phyloP scores from a whole-genome alignment of 1,284 basidiomycete genomes.

The Xerocomus nothofagi region DNA sequence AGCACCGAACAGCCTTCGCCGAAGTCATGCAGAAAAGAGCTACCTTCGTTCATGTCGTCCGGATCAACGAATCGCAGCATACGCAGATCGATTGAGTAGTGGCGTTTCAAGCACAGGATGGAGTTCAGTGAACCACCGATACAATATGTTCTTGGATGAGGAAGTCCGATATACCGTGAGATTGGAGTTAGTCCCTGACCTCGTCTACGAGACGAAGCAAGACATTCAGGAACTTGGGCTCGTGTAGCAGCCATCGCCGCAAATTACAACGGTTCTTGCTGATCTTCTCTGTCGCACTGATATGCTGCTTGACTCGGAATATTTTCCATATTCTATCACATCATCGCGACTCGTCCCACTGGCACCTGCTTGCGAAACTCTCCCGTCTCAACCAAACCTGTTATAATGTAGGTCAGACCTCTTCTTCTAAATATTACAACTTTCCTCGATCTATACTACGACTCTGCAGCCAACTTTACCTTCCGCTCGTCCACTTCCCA shows the following conservation, averaged over 20 bases:
- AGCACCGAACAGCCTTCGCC: too few species aligned
- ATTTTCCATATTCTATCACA: not conserved
- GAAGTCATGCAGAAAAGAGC: too few species aligned
- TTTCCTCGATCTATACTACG: not conserved
- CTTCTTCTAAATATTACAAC: not conserved
- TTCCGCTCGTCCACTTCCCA: slow-evolving; percentile 56
- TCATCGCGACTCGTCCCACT: not conserved
- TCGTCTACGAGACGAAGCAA: slow-evolving; percentile 75
- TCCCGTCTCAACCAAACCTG: not conserved
- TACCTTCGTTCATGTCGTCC: too few species aligned
- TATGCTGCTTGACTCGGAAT: too few species aligned
- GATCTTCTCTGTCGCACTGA: slow-evolving; percentile 10
- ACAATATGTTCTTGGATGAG: too few species aligned
- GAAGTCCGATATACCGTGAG: slow-evolving; percentile 16
- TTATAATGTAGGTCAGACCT: not conserved
- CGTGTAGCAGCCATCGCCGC: slow-evolving; percentile 33
- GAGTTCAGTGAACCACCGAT: too few species aligned
- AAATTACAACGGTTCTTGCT: slow-evolving; percentile 4
- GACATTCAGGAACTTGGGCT: slow-evolving; percentile 65
- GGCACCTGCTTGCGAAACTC: not conserved
- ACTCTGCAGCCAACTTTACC: slow-evolving; percentile 20
- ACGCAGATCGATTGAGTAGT: too few species aligned
- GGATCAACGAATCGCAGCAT: too few species aligned
- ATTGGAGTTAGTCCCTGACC: slow-evolving; percentile 57
- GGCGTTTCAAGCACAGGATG: too few species aligned